Percentiles rank a stretch among this genome's conserved stretches.
Evolutionary conservation across 2,329 filamentous ascomycete genomes (phyloP).

Genomic region (Sarocladiaceae sp.): DNA sequence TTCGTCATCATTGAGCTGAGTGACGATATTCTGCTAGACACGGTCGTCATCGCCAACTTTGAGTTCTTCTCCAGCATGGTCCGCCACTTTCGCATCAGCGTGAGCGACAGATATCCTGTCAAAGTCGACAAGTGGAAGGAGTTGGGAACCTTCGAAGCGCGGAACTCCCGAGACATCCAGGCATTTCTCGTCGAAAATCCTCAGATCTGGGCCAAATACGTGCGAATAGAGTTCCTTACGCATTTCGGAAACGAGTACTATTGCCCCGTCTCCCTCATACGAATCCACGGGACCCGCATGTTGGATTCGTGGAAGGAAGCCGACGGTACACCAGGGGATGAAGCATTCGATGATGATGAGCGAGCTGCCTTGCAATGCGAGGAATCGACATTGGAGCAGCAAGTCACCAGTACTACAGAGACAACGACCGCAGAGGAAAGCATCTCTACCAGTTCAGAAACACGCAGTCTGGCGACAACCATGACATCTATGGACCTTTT

Average conservation of each 20-base stretch:
- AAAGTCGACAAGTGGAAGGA: constrained; percentile 91
- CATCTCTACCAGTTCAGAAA: not conserved
- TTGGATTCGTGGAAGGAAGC: constrained; percentile 88
- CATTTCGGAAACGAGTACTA: constrained; percentile 98
- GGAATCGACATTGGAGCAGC: not conserved
- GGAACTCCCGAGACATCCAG: constrained; percentile 90
- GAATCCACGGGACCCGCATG: constrained; percentile 95
- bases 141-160: constrained; percentile 82
- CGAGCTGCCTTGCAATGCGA: not conserved
- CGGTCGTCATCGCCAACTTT: constrained; percentile 94
- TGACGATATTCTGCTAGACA: constrained; percentile 83
- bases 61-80: constrained; percentile 99
- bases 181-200: constrained; percentile 92
- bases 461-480: no score
- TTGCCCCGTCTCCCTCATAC: constrained; percentile 84
- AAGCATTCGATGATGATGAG: constrained; percentile 37
- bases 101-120: constrained; percentile 90
- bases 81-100: constrained; percentile 82
- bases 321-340: constrained; percentile 63
- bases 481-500: constrained; percentile 7
- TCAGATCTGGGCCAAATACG: constrained; percentile 90
- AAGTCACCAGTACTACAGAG: not conserved
- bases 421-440: not conserved
- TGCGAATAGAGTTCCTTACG: constrained; percentile 85
- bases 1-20: constrained; percentile 93